Conservation (phyloP, 2,329 filamentous ascomycete species). For the Botrytis galanthina region DNA sequence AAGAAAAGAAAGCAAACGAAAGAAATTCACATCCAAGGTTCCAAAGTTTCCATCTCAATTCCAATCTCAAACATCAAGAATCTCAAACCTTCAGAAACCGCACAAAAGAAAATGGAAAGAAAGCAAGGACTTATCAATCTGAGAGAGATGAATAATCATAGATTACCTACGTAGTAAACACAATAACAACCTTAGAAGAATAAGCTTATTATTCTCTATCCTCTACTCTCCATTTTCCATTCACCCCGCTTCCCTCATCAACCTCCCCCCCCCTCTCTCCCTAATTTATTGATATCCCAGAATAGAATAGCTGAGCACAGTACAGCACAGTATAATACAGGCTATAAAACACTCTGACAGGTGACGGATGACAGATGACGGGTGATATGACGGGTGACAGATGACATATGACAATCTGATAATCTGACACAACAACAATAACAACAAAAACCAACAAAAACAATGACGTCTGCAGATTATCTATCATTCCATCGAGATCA, state of each 20-base stretch:
- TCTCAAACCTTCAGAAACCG: neutral
- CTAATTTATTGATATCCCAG: neutral
- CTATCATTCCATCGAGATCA: neutral
- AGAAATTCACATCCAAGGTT: accelerated
- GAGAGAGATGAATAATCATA: neutral
- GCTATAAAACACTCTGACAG: neutral
- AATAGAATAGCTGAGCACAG: neutral
- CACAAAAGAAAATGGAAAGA: neutral
- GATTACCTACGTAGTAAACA: neutral
- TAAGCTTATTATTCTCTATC: neutral
- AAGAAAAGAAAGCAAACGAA: neutral
- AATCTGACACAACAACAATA: neutral
- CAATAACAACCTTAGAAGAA: neutral
- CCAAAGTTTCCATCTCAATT: neutral
- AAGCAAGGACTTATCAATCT: accelerated
- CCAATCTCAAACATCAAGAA: neutral
- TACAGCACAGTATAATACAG: neutral
- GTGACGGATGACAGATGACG: no score
- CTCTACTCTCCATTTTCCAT: neutral
- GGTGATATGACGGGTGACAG: no score
- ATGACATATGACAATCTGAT: neutral
- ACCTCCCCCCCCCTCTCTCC: no score
- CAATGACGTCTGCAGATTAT: neutral
- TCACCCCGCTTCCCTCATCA: neutral
- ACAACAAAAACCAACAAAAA: neutral